A percentile compares a stretch with the other conserved stretches of the same genome.
phyloP scores from a whole-genome alignment of 148 eudicot species.

The Fagopyrum esculentum region DNA sequence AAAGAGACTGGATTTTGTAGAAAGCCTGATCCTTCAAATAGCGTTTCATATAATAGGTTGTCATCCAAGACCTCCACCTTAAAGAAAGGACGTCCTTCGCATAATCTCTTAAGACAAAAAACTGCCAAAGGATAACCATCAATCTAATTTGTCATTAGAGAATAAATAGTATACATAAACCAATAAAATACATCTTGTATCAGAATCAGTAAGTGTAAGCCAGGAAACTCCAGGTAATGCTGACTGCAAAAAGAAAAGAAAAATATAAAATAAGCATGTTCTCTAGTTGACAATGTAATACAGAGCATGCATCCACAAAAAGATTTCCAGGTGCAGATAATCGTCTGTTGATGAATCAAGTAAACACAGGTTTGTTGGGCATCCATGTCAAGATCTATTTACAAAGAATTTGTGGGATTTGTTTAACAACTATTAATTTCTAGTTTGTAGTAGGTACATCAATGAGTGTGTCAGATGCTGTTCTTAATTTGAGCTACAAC shows the following conservation, averaged over 20 bases:
- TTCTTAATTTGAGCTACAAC: neutral
- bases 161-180: neutral
- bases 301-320: neutral
- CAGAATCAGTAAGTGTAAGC: neutral
- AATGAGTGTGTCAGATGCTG: no score
- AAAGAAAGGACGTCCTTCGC: constrained; percentile 78
- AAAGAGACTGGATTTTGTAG: constrained; percentile 81
- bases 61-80: constrained; percentile 99
- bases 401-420: neutral
- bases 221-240: constrained; percentile 7
- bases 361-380: neutral
- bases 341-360: neutral
- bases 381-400: neutral
- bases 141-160: constrained; percentile 1
- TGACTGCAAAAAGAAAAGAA: neutral
- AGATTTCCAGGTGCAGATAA: constrained; percentile 7
- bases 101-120: constrained; percentile 86
- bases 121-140: constrained; percentile 27
- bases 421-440: neutral
- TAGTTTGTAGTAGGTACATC: neutral
- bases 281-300: neutral
- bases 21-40: constrained; percentile 68
- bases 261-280: neutral
- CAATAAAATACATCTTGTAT: neutral
- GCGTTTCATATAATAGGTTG: constrained; percentile 72